These are phyloP conservation scores for Curvularia sp. DNA, from an alignment of 2,329 filamentous ascomycete species.

Conservation along the genomic window DNA sequence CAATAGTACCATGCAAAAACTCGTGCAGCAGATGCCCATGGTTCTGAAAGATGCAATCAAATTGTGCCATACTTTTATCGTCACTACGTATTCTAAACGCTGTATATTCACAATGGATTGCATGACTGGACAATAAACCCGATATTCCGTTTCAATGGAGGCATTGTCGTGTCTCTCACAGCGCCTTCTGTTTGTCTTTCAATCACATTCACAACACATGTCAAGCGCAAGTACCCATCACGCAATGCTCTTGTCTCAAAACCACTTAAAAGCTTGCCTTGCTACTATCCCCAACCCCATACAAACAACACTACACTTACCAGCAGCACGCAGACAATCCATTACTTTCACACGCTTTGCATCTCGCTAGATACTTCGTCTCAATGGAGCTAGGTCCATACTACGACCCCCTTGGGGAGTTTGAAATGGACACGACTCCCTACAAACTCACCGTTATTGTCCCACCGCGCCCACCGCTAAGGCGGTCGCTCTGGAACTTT, in stretches of 20 bases:
- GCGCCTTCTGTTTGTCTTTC: not conserved
- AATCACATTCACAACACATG: not conserved
- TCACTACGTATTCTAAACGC: not conserved
- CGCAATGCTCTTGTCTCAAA: not conserved
- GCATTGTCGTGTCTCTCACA: not conserved
- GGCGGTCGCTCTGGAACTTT: conserved; percentile 28
- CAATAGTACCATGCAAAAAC: not conserved
- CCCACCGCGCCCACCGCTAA: conserved; percentile 29
- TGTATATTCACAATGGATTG: not conserved
- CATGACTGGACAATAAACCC: not conserved
- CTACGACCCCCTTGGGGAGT: conserved; percentile 32
- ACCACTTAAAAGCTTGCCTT: not conserved
- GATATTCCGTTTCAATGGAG: no score
- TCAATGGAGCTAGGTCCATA: conserved; percentile 1
- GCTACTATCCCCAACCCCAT: not conserved
- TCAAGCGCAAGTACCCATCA: not conserved
- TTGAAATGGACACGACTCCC: conserved; percentile 28
- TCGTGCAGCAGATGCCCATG: not conserved
- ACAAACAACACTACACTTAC: no score
- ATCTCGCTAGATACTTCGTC: no score
- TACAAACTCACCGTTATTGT: conserved; percentile 34
- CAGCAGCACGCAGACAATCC: not conserved
- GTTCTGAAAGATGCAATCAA: not conserved
- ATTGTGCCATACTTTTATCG: not conserved
- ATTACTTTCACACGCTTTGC: not conserved